These are phyloP conservation scores for Brassica rapa DNA, from an alignment of 345 rosid species.

Conservation along the genomic window DNA sequence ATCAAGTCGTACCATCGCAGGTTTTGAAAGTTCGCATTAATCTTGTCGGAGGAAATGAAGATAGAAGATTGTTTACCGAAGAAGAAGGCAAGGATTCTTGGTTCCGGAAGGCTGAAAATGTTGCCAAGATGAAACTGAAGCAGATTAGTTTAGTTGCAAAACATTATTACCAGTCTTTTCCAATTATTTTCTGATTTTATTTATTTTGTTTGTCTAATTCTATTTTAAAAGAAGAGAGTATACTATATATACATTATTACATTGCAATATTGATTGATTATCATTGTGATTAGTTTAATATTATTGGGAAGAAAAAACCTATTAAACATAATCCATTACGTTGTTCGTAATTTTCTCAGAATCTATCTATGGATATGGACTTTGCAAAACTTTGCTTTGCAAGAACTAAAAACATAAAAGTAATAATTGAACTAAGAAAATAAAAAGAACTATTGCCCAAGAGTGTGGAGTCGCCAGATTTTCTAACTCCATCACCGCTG, in stretches of 20 bases:
- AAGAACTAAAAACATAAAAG: neutral
- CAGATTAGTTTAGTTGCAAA: constrained; percentile 32
- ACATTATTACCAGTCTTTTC: constrained; percentile 30
- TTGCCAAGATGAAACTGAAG: constrained; percentile 30
- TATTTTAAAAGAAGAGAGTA: neutral
- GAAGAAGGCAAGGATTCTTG: constrained; percentile 29
- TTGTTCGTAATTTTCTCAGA: neutral
- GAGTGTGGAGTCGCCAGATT: too few species aligned
- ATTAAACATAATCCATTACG: neutral
- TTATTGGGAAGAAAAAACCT: neutral
- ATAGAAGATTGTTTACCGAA: constrained; percentile 22
- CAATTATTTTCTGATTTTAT: constrained; percentile 28
- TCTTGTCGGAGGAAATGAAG: constrained; percentile 30
- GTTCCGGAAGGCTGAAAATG: constrained; percentile 31
- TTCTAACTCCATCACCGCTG: too few species aligned
- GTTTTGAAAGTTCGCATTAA: constrained; percentile 64
- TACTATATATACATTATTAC: neutral
- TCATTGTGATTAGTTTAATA: neutral
- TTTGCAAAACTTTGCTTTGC: neutral
- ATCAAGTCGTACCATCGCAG: constrained; percentile 75
- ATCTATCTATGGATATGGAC: neutral
- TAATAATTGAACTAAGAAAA: too few species aligned
- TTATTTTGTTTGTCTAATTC: neutral
- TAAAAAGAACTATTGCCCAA: too few species aligned
- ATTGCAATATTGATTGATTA: neutral